Base-by-base conservation (phyloP, 306 rosid genomes). In the Begonia peltatifolia region DNA sequence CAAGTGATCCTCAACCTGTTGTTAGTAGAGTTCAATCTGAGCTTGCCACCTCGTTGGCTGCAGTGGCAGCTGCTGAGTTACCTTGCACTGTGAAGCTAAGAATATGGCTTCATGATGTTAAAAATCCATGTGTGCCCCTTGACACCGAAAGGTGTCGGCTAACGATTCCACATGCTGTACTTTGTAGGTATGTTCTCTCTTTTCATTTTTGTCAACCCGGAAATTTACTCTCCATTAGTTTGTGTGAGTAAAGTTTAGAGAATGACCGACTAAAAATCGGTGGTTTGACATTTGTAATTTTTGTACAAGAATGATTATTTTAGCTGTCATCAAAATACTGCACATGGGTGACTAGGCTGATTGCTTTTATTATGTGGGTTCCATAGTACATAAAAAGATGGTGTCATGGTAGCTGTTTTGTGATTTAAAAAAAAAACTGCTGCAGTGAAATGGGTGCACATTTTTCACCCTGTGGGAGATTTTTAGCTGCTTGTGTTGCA, bases 371-470 rank as follows among this genome's bases (percentile, higher is more conserved):
- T 30, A 5, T 5, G 6, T 6, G 38, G 38, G 0, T 30, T 30
- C 8, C 6, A 30, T 30, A 30, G 9, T 30, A 7, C 38, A 30
- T 30, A 30, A 30, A 2, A 5, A 30, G 38, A 5, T 30, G 38
- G 9, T 30, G 9, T 30, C 38, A 30, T 6, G 23, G 23, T 20
- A 20, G 23, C 23, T 20, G 67, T 43, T 25, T 20, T 54, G 47
- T 38, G 47, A 42, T 43, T 52, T 2, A 12, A 11, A 43, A 12
- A 52, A 35, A 57, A 22, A 50, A 42, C 47, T 30, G 6, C 38
- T 90, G 81, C 94, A 92, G 99, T 72, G 99, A 92, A 79, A 92
- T 92, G 96, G 99, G 99, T 63, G 93, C 94, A 57, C 99, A 86
- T 63, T 92, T 92, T 77, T 87, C 99, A 55, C 99, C 99, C 12